phyloP scores from a whole-genome alignment of 495 filamentous ascomycete genomes.

The Penicillium bovifimosum region DNA sequence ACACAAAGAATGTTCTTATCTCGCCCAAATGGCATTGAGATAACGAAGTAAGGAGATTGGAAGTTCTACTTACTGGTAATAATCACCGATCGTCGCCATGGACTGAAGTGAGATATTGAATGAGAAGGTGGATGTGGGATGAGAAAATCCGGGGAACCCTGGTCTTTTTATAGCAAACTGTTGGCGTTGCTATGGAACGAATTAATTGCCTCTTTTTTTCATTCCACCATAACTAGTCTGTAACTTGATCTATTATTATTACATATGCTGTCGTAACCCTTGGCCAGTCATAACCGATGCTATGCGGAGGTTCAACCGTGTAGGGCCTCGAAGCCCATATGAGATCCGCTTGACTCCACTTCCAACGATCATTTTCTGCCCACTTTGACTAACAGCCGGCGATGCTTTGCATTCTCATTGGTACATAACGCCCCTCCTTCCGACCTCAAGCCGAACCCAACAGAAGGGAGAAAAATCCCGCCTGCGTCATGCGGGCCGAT shows the following conservation, averaged over 20 bases:
- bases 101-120: slow-evolving; percentile 8
- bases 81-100: slow-evolving; percentile 13
- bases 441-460: slow-evolving; percentile 18
- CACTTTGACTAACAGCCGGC: slow-evolving; percentile 24
- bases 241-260: slow-evolving; percentile 3
- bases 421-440: slow-evolving; percentile 17
- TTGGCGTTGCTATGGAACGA: background rate
- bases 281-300: slow-evolving; percentile 20
- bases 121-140: background rate
- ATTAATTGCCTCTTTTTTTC: too few species aligned
- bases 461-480: slow-evolving; percentile 17
- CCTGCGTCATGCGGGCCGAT: slow-evolving; percentile 33
- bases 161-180: slow-evolving; percentile 11
- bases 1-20: slow-evolving; percentile 7
- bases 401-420: slow-evolving; percentile 17
- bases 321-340: slow-evolving; percentile 20
- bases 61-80: slow-evolving; percentile 10
- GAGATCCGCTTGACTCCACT: slow-evolving; percentile 9
- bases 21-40: background rate
- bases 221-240: background rate
- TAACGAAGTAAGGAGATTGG: background rate
- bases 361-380: slow-evolving; percentile 12
- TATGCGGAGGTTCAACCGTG: slow-evolving; percentile 14
- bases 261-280: background rate
- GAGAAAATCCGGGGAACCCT: slow-evolving; percentile 22